phyloP scores from a whole-genome alignment of 2,329 filamentous ascomycete species.

The Colletotrichum aenigma region DNA sequence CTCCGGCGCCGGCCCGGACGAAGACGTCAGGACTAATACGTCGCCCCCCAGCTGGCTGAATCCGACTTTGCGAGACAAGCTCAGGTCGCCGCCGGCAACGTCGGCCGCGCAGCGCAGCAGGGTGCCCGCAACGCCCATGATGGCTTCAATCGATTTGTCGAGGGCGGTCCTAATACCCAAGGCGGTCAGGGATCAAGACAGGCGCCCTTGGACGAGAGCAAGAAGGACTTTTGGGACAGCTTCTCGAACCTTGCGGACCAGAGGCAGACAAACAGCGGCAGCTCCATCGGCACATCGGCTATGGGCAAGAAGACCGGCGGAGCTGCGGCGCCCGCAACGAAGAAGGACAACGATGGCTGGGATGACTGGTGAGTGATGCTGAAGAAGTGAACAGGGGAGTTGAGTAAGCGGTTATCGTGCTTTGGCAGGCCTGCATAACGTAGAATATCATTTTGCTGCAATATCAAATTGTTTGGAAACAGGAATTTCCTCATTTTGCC shows the following conservation, averaged over 20 bases:
- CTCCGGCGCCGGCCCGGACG: neutral
- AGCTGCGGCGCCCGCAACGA: constrained; percentile 34
- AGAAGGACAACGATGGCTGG: constrained; percentile 64
- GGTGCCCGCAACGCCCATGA: constrained; percentile 79
- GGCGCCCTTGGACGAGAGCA: constrained; percentile 62
- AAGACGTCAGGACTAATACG: constrained; percentile 26
- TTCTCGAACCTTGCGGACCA: constrained; percentile 76
- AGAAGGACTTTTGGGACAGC: constrained; percentile 90
- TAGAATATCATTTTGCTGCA: constrained; percentile 12
- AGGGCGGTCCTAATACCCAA: constrained; percentile 61
- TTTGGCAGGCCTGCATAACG: constrained; percentile 13
- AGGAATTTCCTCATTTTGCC: neutral
- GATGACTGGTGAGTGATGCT: constrained; percentile 61
- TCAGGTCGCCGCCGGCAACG: constrained; percentile 66
- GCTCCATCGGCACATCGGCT: constrained; percentile 62
- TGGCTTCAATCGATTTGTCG: constrained; percentile 85
- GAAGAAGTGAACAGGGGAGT: constrained; percentile 4
- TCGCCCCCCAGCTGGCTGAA: constrained; percentile 69
- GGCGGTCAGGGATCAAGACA: constrained; percentile 34
- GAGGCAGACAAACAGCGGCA: constrained; percentile 44
- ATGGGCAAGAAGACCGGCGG: constrained; percentile 55
- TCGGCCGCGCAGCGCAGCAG: constrained; percentile 68
- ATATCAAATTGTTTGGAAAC: neutral
- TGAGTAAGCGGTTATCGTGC: constrained; percentile 14
- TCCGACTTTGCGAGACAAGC: constrained; percentile 76